A percentile compares a stretch with the other conserved stretches of the same genome.
These are phyloP conservation scores for Dactylellina leptospora DNA, from an alignment of 2,329 filamentous ascomycete species.

Conservation along the genomic window DNA sequence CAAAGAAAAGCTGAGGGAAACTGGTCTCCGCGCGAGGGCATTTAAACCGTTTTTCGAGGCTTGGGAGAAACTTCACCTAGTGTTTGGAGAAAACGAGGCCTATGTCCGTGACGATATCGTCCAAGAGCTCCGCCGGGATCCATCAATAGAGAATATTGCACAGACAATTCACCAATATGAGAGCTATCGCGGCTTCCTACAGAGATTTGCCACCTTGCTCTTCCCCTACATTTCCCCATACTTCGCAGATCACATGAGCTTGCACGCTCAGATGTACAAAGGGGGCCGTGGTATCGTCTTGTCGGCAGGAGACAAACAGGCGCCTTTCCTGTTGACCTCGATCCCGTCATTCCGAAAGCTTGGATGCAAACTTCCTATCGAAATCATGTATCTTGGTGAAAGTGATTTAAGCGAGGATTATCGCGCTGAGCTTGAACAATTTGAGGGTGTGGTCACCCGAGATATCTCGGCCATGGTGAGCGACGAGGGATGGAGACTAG, in stretches of 20 bases:
- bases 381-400: constrained; percentile 63
- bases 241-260: constrained; percentile 63
- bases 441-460: constrained; percentile 62
- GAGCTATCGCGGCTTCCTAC: constrained; percentile 61
- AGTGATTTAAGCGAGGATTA: constrained; percentile 62
- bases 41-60: constrained; percentile 61
- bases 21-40: constrained; percentile 61
- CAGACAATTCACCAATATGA: constrained; percentile 62
- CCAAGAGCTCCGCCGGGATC: constrained; percentile 59
- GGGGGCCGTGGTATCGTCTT: constrained; percentile 63
- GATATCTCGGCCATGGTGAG: constrained; percentile 63
- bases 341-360: constrained; percentile 61
- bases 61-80: constrained; percentile 61
- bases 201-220: constrained; percentile 60
- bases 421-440: constrained; percentile 61
- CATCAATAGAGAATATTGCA: constrained; percentile 55
- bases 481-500: constrained; percentile 62
- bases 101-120: constrained; percentile 61
- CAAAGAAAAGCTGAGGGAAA: constrained; percentile 60
- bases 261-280: constrained; percentile 62
- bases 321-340: constrained; percentile 62
- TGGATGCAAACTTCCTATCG: constrained; percentile 61
- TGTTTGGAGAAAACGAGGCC: constrained; percentile 59
- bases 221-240: constrained; percentile 62
- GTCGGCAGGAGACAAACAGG: constrained; percentile 63